Conservation (phyloP, 2,329 filamentous ascomycete species). For the Colletotrichum agaves region DNA sequence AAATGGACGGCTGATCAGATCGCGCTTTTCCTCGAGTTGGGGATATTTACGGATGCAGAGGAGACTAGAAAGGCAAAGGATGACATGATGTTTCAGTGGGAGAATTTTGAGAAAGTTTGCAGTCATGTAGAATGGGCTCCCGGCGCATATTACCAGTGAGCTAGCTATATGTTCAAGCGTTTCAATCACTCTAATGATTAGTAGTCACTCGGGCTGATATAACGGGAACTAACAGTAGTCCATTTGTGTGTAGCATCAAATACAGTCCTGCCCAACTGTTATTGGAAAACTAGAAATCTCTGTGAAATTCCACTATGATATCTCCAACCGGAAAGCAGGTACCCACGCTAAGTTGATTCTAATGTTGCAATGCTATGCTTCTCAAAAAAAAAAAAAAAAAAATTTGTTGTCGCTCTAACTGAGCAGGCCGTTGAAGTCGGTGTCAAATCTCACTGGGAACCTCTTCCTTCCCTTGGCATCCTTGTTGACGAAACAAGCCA, state of each 20-base stretch:
- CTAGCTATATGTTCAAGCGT: not conserved
- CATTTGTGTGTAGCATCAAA: too few species aligned
- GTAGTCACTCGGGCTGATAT: too few species aligned
- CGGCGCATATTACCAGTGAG: not conserved
- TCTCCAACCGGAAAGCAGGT: not conserved
- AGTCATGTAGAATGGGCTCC: not conserved
- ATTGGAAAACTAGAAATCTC: not conserved
- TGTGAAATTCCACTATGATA: not conserved
- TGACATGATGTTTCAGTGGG: conserved; percentile 5
- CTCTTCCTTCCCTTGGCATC: conserved; percentile 26
- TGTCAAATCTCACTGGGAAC: conserved; percentile 20
- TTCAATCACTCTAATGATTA: too few species aligned
- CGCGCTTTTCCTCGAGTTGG: not conserved
- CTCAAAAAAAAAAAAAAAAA: not conserved
- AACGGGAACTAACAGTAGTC: too few species aligned
- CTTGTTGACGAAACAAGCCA: conserved; percentile 27
- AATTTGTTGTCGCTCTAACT: not conserved
- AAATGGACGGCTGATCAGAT: not conserved
- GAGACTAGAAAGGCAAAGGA: not conserved
- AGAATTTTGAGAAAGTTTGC: not conserved
- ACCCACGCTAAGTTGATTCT: not conserved
- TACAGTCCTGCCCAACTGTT: too few species aligned
- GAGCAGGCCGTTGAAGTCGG: conserved; percentile 18
- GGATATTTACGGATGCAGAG: not conserved
- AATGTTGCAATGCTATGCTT: not conserved